Conservation (phyloP, 1,284 basidiomycete genomes). For the Phellopilus nigrolimitatus region DNA sequence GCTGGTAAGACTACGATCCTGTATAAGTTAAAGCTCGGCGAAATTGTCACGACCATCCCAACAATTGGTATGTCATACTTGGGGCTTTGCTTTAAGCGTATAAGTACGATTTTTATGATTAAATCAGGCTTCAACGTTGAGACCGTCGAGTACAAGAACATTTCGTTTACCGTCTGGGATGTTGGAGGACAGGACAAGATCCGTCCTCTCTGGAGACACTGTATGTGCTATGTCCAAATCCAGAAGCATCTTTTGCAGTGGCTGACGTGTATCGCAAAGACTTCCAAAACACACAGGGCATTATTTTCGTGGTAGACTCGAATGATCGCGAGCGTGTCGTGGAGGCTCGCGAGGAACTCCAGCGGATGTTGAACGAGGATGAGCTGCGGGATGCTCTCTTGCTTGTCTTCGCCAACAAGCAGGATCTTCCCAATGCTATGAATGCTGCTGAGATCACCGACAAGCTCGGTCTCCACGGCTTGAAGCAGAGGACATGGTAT, state of each 20-base stretch:
- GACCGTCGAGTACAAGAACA: slow-evolving; percentile 91
- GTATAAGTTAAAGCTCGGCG: slow-evolving; percentile 98
- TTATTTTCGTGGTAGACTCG: slow-evolving; percentile 99
- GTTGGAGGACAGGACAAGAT: slow-evolving; percentile 88
- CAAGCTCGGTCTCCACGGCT: slow-evolving; percentile 96
- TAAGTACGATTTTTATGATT: neutral
- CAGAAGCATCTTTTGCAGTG: slow-evolving; percentile 21
- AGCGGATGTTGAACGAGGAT: slow-evolving; percentile 99
- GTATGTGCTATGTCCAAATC: slow-evolving; percentile 40
- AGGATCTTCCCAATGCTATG: slow-evolving; percentile 99
- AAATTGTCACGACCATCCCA: slow-evolving; percentile 99
- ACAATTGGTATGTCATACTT: slow-evolving; percentile 79
- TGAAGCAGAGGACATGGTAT: slow-evolving; percentile 98
- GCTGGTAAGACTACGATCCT: slow-evolving; percentile 98
- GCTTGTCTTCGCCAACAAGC: slow-evolving; percentile 99
- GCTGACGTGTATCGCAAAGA: slow-evolving; percentile 46
- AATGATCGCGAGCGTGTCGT: slow-evolving; percentile 99
- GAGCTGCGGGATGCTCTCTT: slow-evolving; percentile 98
- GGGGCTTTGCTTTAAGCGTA: neutral
- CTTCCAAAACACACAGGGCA: slow-evolving; percentile 99
- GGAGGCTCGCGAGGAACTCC: slow-evolving; percentile 98
- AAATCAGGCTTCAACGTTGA: slow-evolving; percentile 99
- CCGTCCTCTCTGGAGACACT: slow-evolving; percentile 97
- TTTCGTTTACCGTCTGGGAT: slow-evolving; percentile 89
- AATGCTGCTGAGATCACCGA: slow-evolving; percentile 99